Evolutionary conservation across 176 grass and related monocot genomes (phyloP), one percentile per base, ranked within the genome.

Genomic region (Poa pratensis): DNA sequence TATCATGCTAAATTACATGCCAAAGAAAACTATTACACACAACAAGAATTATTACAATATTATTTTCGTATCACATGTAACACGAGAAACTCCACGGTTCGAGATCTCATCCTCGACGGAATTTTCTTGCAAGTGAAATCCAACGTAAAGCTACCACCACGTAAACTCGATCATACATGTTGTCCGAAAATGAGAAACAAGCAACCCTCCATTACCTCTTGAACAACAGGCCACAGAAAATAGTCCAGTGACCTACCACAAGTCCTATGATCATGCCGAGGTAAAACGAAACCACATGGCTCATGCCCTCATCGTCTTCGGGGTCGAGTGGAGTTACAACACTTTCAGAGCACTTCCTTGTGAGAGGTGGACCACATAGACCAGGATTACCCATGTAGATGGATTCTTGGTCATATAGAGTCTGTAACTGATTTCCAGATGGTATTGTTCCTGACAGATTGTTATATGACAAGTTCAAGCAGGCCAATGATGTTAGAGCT

Each of bases 351-450:
- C 80, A 87, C 16, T 62, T 73, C 10, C 57, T 84, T 8, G 28
- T 0, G 16, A 75, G 40, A 63, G 73, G 84, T 30, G 74, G 70
- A 14, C 75, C 76, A 32, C 79, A 90, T 0, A 86, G 78, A 61
- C 76, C 75, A 0, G 53, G n/a, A 4, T 90, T 86, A 7, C 83
- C 83, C 13, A 22, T 58, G 17, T 58, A 58, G 18, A 58, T 58
- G 54, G 54, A 58, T 19, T 1, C 54, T 48, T 48, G 45, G 45
- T 48, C 45, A 12, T 48, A 1, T 48, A 48, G 45, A 48, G 45
- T 13, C 3, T 20, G 9, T 58, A 58, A 58, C n/a, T 58, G 54
- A n/a, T 22, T 58, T n/a, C 54, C 54, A 7, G 19, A 22, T n/a
- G 54, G 54, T 58, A 58, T 58, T n/a, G 54, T 58, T 19, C 54